Evolutionary conservation across 306 rosid genomes (phyloP), one percentile per base, ranked within the genome.

Genomic region (Quercus wislizeni): DNA sequence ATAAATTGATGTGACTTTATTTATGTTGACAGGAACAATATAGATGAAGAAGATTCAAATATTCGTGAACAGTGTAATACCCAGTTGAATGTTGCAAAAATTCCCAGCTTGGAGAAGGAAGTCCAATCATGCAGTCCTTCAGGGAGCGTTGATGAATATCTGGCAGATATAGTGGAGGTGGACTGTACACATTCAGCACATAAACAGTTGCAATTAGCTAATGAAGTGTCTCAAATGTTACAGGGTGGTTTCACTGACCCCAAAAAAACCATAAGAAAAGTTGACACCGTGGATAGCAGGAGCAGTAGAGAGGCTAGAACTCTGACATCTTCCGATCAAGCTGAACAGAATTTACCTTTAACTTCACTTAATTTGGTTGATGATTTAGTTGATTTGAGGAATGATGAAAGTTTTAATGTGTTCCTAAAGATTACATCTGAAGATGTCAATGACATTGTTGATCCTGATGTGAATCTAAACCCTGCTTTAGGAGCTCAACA

Each of bases 31-130:
- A 83, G 83, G 67, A 70, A 57, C 71, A 51, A 59, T 49, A 30
- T 33, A 8, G 76, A 25, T 74, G 79, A 17, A 55, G 61, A 28
- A 31, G 80, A 55, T 74, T 71, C 78, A 15, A 49, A 30, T 69
- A 43, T 75, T 49, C 46, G 62, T 28, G 77, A 65, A 52, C 73
- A 61, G 46, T 52, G 71, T 63, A 30, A 54, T 25, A 79, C 63
- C 52, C 73, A 76, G 18, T 51, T 28, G 49, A 62, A 3, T 62
- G 56, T 35, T 57, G 28, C 52, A 21, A 58, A 70, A 19, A 74
- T 51, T 14, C 30, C 80, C 74, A 23, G 61, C 63, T 73, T 55
- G 17, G 56, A 65, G 21, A 80, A 58, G 77, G 83, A 83, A 27
- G 75, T 58, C 59, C 80, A 58, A 76, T 18, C 38, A 20, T 58